A percentile compares a stretch with the other conserved stretches of the same genome.
Conservation (phyloP, 345 rosid genomes). For the Capsella bursapastoris region DNA sequence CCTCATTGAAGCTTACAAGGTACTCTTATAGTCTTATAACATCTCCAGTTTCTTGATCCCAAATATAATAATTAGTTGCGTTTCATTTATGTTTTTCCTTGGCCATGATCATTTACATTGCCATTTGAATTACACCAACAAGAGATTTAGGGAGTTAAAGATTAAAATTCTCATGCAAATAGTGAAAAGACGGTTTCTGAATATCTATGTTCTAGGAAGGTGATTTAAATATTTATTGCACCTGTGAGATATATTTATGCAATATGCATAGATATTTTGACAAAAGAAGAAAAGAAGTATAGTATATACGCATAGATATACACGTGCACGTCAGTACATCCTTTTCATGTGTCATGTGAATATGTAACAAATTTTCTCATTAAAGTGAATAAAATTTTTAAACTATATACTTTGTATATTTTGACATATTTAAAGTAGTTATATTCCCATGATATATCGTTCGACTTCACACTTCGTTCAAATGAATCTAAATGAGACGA, state of each 20-base stretch:
- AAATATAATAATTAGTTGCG: background rate
- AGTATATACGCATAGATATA: background rate
- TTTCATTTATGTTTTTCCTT: background rate
- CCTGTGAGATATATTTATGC: background rate
- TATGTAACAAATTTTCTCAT: background rate
- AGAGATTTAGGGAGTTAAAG: background rate
- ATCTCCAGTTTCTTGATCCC: conserved; percentile 3
- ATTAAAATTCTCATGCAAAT: conserved; percentile 7
- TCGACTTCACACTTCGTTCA: conserved; percentile 9
- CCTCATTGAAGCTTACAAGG: conserved; percentile 83
- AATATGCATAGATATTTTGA: background rate
- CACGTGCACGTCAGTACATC: conserved; percentile 26
- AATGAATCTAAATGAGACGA: background rate
- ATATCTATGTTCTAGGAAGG: background rate
- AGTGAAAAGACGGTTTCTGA: conserved; percentile 16
- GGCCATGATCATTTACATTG: background rate
- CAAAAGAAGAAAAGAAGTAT: background rate
- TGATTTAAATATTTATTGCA: conserved; percentile 3
- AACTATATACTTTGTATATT: background rate
- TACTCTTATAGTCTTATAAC: conserved; percentile 18
- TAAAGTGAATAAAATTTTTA: background rate
- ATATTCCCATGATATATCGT: background rate
- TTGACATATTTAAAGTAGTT: background rate
- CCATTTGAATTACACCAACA: conserved; percentile 1
- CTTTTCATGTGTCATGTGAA: conserved; percentile 36